Evolutionary conservation across 306 rosid species (phyloP), one percentile per base, ranked within the genome.

Genomic region (Rosa persica): DNA sequence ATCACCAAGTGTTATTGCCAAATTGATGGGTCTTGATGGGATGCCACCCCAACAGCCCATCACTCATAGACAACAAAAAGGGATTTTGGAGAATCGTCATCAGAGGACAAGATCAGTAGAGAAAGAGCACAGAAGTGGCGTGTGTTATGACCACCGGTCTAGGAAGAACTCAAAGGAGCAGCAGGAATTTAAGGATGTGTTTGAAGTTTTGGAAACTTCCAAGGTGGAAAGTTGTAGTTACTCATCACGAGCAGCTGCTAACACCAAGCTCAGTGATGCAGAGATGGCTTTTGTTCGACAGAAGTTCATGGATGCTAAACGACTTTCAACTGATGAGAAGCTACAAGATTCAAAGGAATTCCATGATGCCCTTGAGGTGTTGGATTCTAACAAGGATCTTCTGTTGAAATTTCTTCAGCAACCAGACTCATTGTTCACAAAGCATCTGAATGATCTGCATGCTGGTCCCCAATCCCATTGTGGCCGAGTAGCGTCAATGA

Each of bases 11-110:
- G 92, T 93, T 67, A 79, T 95, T 83, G 98, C 99, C 62, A 91
- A 88, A 82, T 87, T 95, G 94, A 95, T 95, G 99, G 99, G 99
- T 79, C 97, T 95, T 67, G 99, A 95, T 66, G 98, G 93, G 78
- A 62, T 95, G 82, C 97, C 96, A 0, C 83, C 81, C 70, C 90
- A 86, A 84, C 93, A 88, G 81, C 76, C 89, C 78, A 38, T 87
- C 80, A 20, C 76, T 66, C 81, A 81, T 80, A 92, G 81, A 85
- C 93, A 88, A 52, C 88, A 81, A 2, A 88, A 73, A 67, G 82
- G 76, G 77, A 79, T 78, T 6, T 61, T 88, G 1, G 93, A 82
- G 47, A 78, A 38, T 55, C 67, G 73, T 81, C 67, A 16, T 61
- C 84, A 51, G 54, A 81, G 80, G 72, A 42, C 81, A 12, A 44